Evolutionary conservation across 108 stramenopile species (phyloP), one percentile per base, ranked within the genome.

Genomic region (Skeletonema marinoi): DNA sequence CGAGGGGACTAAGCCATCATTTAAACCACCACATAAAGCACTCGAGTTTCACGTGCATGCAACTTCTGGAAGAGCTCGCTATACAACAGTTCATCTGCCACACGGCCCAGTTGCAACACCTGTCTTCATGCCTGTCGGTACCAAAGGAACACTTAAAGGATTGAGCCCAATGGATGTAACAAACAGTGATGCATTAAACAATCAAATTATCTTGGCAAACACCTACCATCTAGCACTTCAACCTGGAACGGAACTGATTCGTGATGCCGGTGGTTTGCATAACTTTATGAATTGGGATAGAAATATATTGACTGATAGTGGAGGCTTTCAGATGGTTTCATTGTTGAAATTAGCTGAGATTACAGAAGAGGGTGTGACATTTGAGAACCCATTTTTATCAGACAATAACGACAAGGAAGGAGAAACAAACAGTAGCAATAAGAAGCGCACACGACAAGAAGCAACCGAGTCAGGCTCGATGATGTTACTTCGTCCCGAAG

Each of bases 61-160:
- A n/a, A 66, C 86, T 1, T 85, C 80, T 54, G 85, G 86, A 11
- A 87, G 94, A 51, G 94, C 94, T 8, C 81, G 93, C 21, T 90
- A 88, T 29, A 77, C 85, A 12, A 92, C 92, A 12, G 46, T 93
- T 54, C 92, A 90, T 66, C 74, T 90, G 31, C 85, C 89, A 11
- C 96, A 95, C 69, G 90, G 95, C 21, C 84, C 87, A 3, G 94
- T 99, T 30, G 71, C 81, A 13, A 98, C 98, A 31, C 98, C 98
- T 4, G 90, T 98, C 17, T 99, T 99, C 92, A 98, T 98, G 98
- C 98, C 98, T 1, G 98, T 99, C n/a, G 98, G 98, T 12, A 99
- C 98, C 54, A 98, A 98, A 75, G 98, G 97, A 50, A 93, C 96
- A 12, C 82, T 99, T 64, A 99, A 99, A 66, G 96, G 95, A 42